Percentiles rank a stretch among this genome's conserved stretches.
Conservation (phyloP, 345 rosid species). For the Clarkia xantiana region DNA sequence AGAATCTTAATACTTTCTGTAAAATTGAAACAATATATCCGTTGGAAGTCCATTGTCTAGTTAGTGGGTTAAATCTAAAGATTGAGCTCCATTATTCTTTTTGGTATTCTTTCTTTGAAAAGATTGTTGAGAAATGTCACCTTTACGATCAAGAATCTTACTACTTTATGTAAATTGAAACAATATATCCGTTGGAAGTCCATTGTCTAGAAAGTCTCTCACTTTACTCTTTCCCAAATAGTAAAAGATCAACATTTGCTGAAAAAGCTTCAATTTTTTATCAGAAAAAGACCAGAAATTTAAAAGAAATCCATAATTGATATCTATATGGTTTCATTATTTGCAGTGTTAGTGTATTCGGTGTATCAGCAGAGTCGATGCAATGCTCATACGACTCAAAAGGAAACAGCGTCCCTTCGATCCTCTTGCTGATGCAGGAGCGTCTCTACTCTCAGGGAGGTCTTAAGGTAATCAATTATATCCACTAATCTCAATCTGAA, state of each 20-base stretch:
- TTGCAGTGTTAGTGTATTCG: slow-evolving; percentile 83
- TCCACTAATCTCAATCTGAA: background rate
- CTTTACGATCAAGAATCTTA: too few relatives aligned
- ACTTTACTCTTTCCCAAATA: slow-evolving; percentile 2
- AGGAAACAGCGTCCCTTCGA: slow-evolving; percentile 90
- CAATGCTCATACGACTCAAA: slow-evolving; percentile 65
- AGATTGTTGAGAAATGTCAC: too few relatives aligned
- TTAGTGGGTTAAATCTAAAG: too few relatives aligned
- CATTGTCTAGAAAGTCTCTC: background rate
- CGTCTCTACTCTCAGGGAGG: slow-evolving; percentile 64
- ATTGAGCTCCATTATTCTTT: too few relatives aligned
- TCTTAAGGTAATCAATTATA: slow-evolving; percentile 41
- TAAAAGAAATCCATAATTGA: too few relatives aligned
- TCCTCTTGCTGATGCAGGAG: slow-evolving; percentile 85
- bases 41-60: background rate
- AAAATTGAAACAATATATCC: background rate
- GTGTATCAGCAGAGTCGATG: slow-evolving; percentile 97
- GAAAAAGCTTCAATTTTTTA: background rate
- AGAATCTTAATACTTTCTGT: too few relatives aligned
- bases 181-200: background rate
- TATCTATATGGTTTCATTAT: too few relatives aligned
- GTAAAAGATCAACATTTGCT: background rate
- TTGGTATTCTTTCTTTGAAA: too few relatives aligned
- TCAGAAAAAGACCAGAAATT: too few relatives aligned
- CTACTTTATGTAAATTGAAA: too few relatives aligned